Evolutionary conservation across 2,329 filamentous ascomycete genomes (phyloP), one percentile per base, ranked within the genome.

Genomic region (Orbilia ellipsospora): DNA sequence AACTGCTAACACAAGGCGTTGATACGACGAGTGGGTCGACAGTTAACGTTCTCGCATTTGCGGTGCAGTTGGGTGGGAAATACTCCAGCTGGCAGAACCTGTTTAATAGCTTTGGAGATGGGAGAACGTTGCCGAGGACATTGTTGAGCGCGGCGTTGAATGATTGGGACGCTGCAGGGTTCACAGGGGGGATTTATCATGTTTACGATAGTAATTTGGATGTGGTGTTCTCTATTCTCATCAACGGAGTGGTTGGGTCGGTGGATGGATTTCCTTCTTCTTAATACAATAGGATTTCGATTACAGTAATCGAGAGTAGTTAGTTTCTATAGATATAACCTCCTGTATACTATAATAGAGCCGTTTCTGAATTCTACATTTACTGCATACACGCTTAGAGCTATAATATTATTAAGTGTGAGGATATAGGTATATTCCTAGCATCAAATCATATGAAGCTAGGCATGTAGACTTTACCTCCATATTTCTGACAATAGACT

Each of bases 131-230:
- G 20, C 45, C 23, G 36, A 52, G 48, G 16, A 1, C 10, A 0
- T 36, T 68, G 36, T 45, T 68, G 10, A 20, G 44, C 20, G 4
- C 13, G 1, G 64, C 64, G 18, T 45, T 61, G 5, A 42, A 26
- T 4, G 48, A 68, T n/a, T 68, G 56, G 55, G n/a, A 15, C 31
- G 45, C 36, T 6, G 26, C 42, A 10, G 26, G 48, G 7, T 52
- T 67, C 8, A 67, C 64, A 1, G 64, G 42, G 23, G 64, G 54
- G 28, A 40, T 67, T 26, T 67, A 67, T 60, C 54, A 67, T 12
- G n/a, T 67, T 51, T 60, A 67, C 13, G 42, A 67, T 10, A 52
- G 55, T n/a, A 52, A 45, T 36, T 20, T 31, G 2, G 44, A 59
- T 45, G 64, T 60, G 18, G 55, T 67, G 12, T 59, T 67, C 40